Base-by-base conservation (phyloP, 129 eudicot genomes). In the Pulicaria dysenterica region DNA sequence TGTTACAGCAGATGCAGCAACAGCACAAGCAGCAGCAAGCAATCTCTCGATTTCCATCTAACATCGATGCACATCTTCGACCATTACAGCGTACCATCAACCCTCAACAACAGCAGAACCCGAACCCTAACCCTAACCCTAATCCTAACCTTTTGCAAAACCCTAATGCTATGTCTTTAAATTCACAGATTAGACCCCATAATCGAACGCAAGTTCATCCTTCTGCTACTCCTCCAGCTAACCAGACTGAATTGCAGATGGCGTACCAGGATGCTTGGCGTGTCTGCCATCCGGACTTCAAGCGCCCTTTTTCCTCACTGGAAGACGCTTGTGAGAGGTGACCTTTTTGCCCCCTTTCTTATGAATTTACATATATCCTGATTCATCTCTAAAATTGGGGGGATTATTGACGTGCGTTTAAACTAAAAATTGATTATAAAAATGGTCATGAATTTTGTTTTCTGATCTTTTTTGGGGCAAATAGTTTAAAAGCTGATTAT, bases 181-280 rank as follows among this genome's bases (percentile, higher is more conserved):
- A 63, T 51, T 63, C 82, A 3, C 82, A 78, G 36, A 6, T 64
- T 17, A 78, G 82, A 55, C 67, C 70, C 5, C 46, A 17, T 12
- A 67, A 73, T 53, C 56, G 77, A 41, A 49, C 72, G 43, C 59
- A 69, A 51, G 36, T 67, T 16, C n/a, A 82, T 69, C 56, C 80
- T 3, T 46, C 87, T 59, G 51, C 81, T 40, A 56, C 82, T 8
- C 72, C 77, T 3, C 64, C 86, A 3, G 84, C 87, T 0, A 88
- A 88, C 34, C 87, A 83, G 48, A 88, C 67, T 1, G 92, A 84
- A 73, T 75, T 89, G 48, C 98, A 89, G 81, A 78, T 90, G 87
- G 91, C 98, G 39, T 93, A 89, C 43, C 96, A 93, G 83, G 98
- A 93, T 41, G 96, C 96, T 7, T 87, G 92, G 95, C 85, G 84